Evolutionary conservation across 106 monocot genomes (phyloP).

Genomic region (Agapanthus africanus): DNA sequence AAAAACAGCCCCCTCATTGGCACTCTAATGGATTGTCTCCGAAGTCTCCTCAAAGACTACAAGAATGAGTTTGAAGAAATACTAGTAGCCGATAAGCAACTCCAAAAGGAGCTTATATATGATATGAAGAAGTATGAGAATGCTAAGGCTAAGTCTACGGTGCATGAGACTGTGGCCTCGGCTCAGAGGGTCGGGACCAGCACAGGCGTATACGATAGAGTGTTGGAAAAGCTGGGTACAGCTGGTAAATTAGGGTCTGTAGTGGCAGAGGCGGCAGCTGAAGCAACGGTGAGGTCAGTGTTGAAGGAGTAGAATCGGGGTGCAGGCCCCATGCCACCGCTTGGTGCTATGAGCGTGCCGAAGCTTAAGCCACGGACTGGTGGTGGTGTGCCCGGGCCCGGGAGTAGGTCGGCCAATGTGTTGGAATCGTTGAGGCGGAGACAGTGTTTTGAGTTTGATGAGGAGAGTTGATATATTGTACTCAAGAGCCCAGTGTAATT

Average conservation of each 20-base stretch:
- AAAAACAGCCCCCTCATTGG: slow-evolving; percentile 88
- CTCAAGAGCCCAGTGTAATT: too few relatives aligned
- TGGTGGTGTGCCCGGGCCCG: background rate
- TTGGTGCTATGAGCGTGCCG: slow-evolving; percentile 52
- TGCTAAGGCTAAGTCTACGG: slow-evolving; percentile 37
- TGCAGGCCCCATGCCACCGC: slow-evolving; percentile 31
- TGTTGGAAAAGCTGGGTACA: slow-evolving; percentile 33
- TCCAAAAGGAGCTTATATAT: slow-evolving; percentile 89
- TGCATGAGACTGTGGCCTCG: slow-evolving; percentile 24
- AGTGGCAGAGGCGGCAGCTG: slow-evolving; percentile 40
- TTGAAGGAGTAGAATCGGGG: slow-evolving; percentile 51
- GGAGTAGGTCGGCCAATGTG: slow-evolving; percentile 8
- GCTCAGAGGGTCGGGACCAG: slow-evolving; percentile 1
- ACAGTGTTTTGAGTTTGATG: slow-evolving; percentile 47
- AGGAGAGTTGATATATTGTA: slow-evolving; percentile 28
- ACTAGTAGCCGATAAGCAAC: slow-evolving; percentile 84
- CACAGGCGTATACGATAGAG: slow-evolving; percentile 10
- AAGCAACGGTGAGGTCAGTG: slow-evolving; percentile 44
- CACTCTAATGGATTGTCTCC: slow-evolving; percentile 82
- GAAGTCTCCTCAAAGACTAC: slow-evolving; percentile 78
- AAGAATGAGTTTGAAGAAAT: slow-evolving; percentile 95
- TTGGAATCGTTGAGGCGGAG: slow-evolving; percentile 48
- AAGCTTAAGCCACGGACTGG: slow-evolving; percentile 26
- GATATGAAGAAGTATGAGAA: slow-evolving; percentile 84
- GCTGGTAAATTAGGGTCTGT: slow-evolving; percentile 35